Conservation (phyloP, 2,329 filamentous ascomycete genomes). For the Aureobasidium sp. region DNA sequence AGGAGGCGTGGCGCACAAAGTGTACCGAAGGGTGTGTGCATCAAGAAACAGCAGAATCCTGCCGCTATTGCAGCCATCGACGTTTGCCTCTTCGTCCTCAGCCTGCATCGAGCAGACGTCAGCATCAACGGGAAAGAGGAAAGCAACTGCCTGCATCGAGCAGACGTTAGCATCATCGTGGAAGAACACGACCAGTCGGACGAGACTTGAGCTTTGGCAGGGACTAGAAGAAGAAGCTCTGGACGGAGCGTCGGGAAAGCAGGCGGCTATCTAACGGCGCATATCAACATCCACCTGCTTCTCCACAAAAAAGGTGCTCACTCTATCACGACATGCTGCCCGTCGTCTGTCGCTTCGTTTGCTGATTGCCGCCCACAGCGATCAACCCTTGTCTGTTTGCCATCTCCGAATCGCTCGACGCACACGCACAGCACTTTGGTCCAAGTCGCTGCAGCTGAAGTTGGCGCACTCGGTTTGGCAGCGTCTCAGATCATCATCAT, state of each 20-base stretch:
- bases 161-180: too few species aligned
- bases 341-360: constrained; percentile 6
- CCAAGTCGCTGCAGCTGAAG: background rate
- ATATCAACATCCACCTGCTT: constrained; percentile 5
- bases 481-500: background rate
- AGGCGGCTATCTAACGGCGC: constrained; percentile 1
- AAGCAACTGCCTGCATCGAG: too few species aligned
- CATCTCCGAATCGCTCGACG: background rate
- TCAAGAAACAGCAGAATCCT: background rate
- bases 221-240: constrained; percentile 3
- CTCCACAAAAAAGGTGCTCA: constrained; percentile 14
- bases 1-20: background rate
- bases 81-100: background rate
- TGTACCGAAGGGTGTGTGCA: constrained; percentile 1
- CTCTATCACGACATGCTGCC: constrained; percentile 2
- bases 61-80: background rate
- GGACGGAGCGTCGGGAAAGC: constrained; percentile 7
- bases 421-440: background rate
- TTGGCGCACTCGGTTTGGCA: constrained; percentile 3
- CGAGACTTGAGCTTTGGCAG: background rate
- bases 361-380: constrained; percentile 3
- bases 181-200: too few species aligned
- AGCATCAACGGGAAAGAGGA: background rate
- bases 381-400: constrained; percentile 13
- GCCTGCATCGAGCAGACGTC: background rate